Base-by-base conservation (phyloP, 192 early-diverging fungal species). In the Coemansia sp. region DNA sequence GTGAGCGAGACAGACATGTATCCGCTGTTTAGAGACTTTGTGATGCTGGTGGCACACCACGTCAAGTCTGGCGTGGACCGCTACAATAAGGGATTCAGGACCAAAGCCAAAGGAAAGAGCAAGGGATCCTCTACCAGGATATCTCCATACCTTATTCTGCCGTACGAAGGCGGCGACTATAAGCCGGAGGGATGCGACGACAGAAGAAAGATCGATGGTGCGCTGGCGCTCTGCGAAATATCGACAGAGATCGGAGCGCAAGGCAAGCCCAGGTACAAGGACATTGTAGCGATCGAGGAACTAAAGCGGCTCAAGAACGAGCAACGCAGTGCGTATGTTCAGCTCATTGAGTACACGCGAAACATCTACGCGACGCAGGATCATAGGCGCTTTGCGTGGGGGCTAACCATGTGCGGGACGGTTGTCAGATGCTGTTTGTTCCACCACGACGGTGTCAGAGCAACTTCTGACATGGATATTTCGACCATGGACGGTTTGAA, bases 371-470 rank as follows among this genome's bases (percentile, higher is more conserved):
- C 14, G 7, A 5, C 24, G 33, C 71, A 72, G 60, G 38, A 24
- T 8, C 21, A 67, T 20, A 44, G 71, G 6, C 71, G 64, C 20
- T 72, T 46, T 15, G 34, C 61, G 4, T 72, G 71, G 71, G 64
- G 64, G 0, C 41, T 67, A 16, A 57, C 38, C 0, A 14, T 60
- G 26, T 72, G 71, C 20, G 52, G 38, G 11, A 14, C 39, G 14
- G 33, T 46, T 2, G 44, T 62, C 11, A n/a, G 36, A n/a, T 57
- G 35, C 1, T 62, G 49, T 1, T 46, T 49, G 8, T 49, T 49
- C 18, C 48, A 49, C 48, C 48, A 49, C 16, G 48, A 49, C 20
- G 48, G 48, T 8, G 6, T 49, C 20, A 7, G 48, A 4, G 48
- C 20, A 5, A 20, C 18, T 0, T 16, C n/a, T n/a, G 11, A 5